These are phyloP conservation scores for Shiraia sp. DNA, from an alignment of 2,329 filamentous ascomycete genomes.

Conservation along the genomic window DNA sequence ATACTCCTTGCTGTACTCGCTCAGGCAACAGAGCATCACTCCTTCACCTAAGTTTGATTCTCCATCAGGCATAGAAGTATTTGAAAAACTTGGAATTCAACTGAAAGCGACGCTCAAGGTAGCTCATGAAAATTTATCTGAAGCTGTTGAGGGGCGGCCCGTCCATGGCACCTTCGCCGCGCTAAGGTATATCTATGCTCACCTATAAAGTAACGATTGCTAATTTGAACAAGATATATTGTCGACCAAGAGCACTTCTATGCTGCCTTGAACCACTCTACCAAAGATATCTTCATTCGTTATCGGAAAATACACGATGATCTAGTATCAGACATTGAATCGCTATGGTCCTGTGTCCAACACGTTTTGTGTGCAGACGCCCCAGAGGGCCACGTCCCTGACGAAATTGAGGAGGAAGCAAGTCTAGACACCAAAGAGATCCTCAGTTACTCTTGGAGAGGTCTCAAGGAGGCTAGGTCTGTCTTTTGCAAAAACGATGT, in stretches of 20 bases:
- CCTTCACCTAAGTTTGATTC: slow-evolving; percentile 11
- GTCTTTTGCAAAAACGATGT: slow-evolving; percentile 5
- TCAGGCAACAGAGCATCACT: slow-evolving; percentile 9
- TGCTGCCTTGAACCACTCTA: slow-evolving; percentile 11
- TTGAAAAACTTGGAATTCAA: slow-evolving; percentile 61
- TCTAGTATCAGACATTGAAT: slow-evolving; percentile 63
- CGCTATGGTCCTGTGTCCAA: slow-evolving; percentile 77
- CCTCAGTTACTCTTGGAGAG: slow-evolving; percentile 92
- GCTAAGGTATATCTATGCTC: slow-evolving; percentile 27
- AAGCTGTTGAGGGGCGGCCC: slow-evolving; percentile 57
- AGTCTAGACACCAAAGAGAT: slow-evolving; percentile 84
- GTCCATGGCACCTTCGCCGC: slow-evolving; percentile 51
- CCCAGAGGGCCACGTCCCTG: slow-evolving; percentile 82
- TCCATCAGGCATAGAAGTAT: slow-evolving; percentile 50
- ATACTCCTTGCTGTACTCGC: slow-evolving; percentile 72
- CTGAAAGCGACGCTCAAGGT: slow-evolving; percentile 67
- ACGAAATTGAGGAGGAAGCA: slow-evolving; percentile 72
- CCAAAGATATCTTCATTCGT: slow-evolving; percentile 9
- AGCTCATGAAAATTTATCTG: slow-evolving; percentile 67
- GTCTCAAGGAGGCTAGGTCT: slow-evolving; percentile 90
- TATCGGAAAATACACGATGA: slow-evolving; percentile 55
- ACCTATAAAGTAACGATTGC: not conserved
- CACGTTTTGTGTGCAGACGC: slow-evolving; percentile 89
- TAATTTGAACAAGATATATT: slow-evolving; percentile 49
- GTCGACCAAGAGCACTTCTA: slow-evolving; percentile 48